A percentile compares a stretch with the other conserved stretches of the same genome.
phyloP scores from a whole-genome alignment of 345 rosid genomes.

The Eutrema japonicum region DNA sequence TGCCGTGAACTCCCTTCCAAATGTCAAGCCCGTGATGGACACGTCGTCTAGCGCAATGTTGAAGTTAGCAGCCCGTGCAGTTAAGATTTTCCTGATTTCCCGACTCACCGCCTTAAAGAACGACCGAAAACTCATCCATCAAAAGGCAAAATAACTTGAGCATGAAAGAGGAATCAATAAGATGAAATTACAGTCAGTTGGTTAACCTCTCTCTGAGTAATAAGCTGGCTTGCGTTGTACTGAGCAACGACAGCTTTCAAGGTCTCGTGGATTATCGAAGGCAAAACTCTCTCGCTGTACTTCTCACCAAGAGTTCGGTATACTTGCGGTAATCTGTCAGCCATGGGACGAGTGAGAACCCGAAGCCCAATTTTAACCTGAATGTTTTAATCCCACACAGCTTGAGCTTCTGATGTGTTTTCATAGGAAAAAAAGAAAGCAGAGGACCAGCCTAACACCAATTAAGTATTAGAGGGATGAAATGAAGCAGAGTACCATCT shows the following conservation, averaged over 20 bases:
- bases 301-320: slow-evolving; percentile 75
- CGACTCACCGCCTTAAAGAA: slow-evolving; percentile 62
- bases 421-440: neutral
- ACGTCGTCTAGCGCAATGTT: slow-evolving; percentile 82
- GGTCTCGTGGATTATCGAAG: slow-evolving; percentile 82
- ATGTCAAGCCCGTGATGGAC: slow-evolving; percentile 76
- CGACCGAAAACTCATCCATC: neutral
- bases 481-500: slow-evolving; percentile 54
- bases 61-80: slow-evolving; percentile 67
- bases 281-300: slow-evolving; percentile 75
- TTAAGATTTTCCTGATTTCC: slow-evolving; percentile 74
- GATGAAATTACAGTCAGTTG: neutral
- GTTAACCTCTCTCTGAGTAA: slow-evolving; percentile 84
- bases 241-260: slow-evolving; percentile 87
- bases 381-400: neutral
- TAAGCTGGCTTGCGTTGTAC: slow-evolving; percentile 88
- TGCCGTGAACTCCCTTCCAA: slow-evolving; percentile 86
- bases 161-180: neutral
- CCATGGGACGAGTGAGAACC: slow-evolving; percentile 81
- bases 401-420: neutral
- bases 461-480: neutral
- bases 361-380: slow-evolving; percentile 88
- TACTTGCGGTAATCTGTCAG: slow-evolving; percentile 66
- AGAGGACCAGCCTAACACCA: neutral
- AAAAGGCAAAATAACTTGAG: neutral